phyloP scores from a whole-genome alignment of 177 flowering plant species.

The Vitis hybrid region DNA sequence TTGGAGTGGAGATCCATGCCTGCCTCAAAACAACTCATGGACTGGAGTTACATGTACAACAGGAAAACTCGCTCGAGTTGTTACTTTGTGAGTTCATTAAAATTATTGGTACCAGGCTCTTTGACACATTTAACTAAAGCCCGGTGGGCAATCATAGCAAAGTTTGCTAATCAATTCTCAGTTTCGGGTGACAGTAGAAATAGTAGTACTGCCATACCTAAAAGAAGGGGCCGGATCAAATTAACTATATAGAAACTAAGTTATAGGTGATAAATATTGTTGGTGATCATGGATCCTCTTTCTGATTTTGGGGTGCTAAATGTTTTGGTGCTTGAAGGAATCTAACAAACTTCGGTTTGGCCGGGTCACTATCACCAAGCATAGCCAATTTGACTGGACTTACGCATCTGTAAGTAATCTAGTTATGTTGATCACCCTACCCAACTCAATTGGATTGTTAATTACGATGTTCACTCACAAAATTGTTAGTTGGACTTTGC shows the following conservation, averaged over 20 bases:
- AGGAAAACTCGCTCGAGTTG: constrained; percentile 37
- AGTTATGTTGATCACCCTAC: not conserved
- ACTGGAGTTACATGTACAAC: constrained; percentile 69
- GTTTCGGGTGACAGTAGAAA: too few relatives aligned
- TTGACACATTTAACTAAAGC: too few relatives aligned
- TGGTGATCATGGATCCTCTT: too few relatives aligned
- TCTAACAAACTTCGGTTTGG: constrained; percentile 42
- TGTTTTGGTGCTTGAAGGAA: constrained; percentile 40
- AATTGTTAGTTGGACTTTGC: not conserved
- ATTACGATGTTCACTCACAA: not conserved
- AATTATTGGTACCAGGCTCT: not conserved
- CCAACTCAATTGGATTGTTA: not conserved
- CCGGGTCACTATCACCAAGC: constrained; percentile 53
- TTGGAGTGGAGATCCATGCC: constrained; percentile 93
- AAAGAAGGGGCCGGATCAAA: too few relatives aligned
- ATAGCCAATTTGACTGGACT: constrained; percentile 57
- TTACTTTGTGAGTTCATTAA: constrained; percentile 55
- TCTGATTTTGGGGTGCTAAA: not conserved
- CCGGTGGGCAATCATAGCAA: not conserved
- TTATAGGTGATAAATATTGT: too few relatives aligned
- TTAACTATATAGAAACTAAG: too few relatives aligned
- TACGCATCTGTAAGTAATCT: constrained; percentile 55
- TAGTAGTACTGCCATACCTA: too few relatives aligned
- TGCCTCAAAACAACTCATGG: constrained; percentile 70
- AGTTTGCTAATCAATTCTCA: not conserved